Evolutionary conservation across 208 protist species (phyloP), one percentile per base, ranked within the genome.

Genomic region (Wallacemonas sp.): DNA sequence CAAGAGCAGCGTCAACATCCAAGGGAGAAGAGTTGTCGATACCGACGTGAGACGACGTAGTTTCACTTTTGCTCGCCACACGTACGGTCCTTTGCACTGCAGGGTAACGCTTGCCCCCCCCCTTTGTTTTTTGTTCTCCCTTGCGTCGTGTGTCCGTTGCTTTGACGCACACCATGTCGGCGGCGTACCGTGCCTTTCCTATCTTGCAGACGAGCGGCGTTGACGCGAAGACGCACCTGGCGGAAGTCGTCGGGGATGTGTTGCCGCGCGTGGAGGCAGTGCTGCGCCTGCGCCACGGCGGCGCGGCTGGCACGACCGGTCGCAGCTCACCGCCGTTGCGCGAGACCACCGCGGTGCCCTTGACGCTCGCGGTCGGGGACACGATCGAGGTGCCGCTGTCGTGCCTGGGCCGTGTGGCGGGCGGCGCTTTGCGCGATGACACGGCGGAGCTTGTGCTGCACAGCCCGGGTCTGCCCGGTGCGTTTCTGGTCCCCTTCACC

Each of bases 391-490:
- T 82, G 39, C 76, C 70, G 14, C 68, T 82, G 66, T 46, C 48
- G 16, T 74, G 74, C 67, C 61, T 82, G 25, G 79, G 79, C 0
- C 67, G 66, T 18, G 64, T 65, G 42, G 50, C 39, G 50, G 33
- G 50, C n/a, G n/a, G n/a, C 33, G 33, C 28, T 18, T 16, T 31
- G 7, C 57, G 33, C 7, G 22, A 64, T 3, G 42, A 70, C 1
- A 65, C 74, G 2, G 57, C 75, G 7, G 62, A 71, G 0, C 50
- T 95, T 3, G 62, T 91, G 10, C 61, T 85, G 22, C 89, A 95
- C 71, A 74, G 83, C n/a, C 67, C 84, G 8, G 89, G 89, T 0
- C 76, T 95, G 41, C 68, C 86, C 20, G 89, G 89, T 1, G 89
- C 86, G 4, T 86, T 95, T 65, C 72, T 80, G 5, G 74, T 87